Base-by-base conservation (phyloP, 1,284 basidiomycete genomes). In the Trichosporon sp. region DNA sequence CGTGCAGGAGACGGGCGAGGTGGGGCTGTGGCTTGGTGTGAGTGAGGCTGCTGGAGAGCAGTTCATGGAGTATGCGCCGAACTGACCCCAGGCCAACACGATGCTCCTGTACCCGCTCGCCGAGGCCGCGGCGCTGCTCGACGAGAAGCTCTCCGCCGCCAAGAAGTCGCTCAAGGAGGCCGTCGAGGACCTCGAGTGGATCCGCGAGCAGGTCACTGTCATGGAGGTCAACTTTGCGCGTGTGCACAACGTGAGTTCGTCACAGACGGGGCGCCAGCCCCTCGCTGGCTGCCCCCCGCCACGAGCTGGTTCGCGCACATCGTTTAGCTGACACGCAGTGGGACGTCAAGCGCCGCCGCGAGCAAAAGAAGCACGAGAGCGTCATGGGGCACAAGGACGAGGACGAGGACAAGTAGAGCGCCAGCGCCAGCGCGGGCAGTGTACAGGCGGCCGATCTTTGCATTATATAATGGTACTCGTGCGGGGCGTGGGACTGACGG, bases 211-310 rank as follows among this genome's bases (percentile, higher is more conserved):
- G 82, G 88, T 96, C 66, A 99, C 96, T 3, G 89, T 97, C 15
- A 98, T 98, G 92, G 95, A 99, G 81, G 96, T 99, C 71, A 98
- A 98, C 81, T 96, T 93, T 29, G 96, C 96, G 8, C 86, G 96
- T 42, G 91, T 98, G 66, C 98, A 97, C 82, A 99, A 99, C 79
- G 81, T 83, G 72, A 74, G 81, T 79, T 1, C 64, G 35, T 27
- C 66, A 44, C 21, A 12, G 34, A 35, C 9, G 11, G n/a, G 11
- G 5, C 5, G 53, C 66, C 69, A 70, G 68, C 7, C n/a, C n/a
- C n/a, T n/a, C n/a, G n/a, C n/a, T n/a, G 35, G 12, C 25, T n/a
- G 25, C 29, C 18, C 12, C 38, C 11, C 21, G 3, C 23, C 25
- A 18, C 25, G 12, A 3, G 12, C 15, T 13, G 3, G 62, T 12